A percentile compares a stretch with the other conserved stretches of the same genome.
Evolutionary conservation across 2,329 filamentous ascomycete species (phyloP).

Genomic region (Verticillium zaregamsianum): DNA sequence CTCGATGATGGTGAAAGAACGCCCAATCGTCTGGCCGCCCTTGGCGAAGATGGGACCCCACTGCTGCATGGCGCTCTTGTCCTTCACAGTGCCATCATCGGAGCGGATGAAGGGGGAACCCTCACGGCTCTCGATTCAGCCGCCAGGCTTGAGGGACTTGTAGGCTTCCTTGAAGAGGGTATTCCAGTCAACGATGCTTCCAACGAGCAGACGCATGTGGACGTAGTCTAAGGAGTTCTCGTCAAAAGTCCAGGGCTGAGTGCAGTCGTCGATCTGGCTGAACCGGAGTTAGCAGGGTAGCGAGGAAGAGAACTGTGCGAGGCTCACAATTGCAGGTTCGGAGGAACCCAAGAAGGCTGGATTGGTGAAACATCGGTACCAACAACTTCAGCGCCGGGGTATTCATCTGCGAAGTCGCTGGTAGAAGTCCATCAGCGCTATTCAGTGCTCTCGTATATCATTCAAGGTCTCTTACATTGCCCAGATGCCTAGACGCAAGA

Average conservation of each 20-base stretch:
- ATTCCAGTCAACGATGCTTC: conserved; percentile 49
- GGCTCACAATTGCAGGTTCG: conserved; percentile 41
- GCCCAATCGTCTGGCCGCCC: conserved; percentile 25
- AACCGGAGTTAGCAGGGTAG: background rate
- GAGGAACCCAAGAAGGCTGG: conserved; percentile 51
- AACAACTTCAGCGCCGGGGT: conserved; percentile 39
- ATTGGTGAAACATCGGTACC: conserved; percentile 55
- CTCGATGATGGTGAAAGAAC: conserved; percentile 23
- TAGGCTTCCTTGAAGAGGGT: conserved; percentile 43
- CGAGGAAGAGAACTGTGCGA: too few species aligned
- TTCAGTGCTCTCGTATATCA: too few species aligned
- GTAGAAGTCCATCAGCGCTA: background rate
- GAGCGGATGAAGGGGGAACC: conserved; percentile 19
- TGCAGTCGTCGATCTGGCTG: conserved; percentile 55
- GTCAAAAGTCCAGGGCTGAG: conserved; percentile 43
- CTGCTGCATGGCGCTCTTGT: conserved; percentile 23
- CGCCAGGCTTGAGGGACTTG: conserved; percentile 47
- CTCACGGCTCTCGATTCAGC: conserved; percentile 32
- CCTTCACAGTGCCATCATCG: conserved; percentile 24
- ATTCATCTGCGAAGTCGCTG: conserved; percentile 43
- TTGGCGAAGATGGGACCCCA: conserved; percentile 29
- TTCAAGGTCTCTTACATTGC: background rate
- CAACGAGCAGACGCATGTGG: conserved; percentile 50
- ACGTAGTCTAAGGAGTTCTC: conserved; percentile 51
- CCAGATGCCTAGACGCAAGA: conserved; percentile 5